These are phyloP conservation scores for Nadsonia commutata DNA, from an alignment of 1,139 yeast genomes.

Conservation along the genomic window DNA sequence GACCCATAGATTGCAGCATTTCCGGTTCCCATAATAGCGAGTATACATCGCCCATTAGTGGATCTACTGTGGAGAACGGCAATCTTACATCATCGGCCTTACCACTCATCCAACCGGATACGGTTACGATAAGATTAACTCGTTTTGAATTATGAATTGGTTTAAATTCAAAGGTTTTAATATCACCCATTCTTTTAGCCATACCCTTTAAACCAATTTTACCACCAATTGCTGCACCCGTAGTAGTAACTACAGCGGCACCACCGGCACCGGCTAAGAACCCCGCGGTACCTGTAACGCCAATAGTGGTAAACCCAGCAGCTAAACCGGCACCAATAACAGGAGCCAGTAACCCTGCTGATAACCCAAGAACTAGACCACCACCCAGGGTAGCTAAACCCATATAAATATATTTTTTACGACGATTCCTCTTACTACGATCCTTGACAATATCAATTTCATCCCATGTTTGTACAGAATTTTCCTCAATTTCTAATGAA, in stretches of 20 bases:
- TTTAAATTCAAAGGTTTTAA: conserved; percentile 80
- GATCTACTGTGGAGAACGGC: conserved; percentile 93
- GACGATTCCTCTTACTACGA: conserved; percentile 49
- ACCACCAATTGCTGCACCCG: conserved; percentile 87
- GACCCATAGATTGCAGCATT: conserved; percentile 91
- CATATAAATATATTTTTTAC: conserved; percentile 65
- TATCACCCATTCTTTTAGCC: conserved; percentile 77
- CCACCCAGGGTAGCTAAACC: conserved; percentile 98
- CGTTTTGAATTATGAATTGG: conserved; percentile 88
- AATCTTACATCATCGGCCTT: conserved; percentile 88
- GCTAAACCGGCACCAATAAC: conserved; percentile 98
- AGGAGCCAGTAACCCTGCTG: conserved; percentile 93
- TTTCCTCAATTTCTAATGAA: conserved; percentile 74
- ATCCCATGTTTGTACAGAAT: conserved; percentile 56
- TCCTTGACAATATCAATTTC: conserved; percentile 58
- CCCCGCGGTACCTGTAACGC: conserved; percentile 81
- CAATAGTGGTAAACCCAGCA: conserved; percentile 90
- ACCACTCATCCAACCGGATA: conserved; percentile 97
- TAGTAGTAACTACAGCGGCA: conserved; percentile 81
- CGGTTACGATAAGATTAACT: conserved; percentile 76
- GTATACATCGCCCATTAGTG: conserved; percentile 91
- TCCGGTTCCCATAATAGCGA: conserved; percentile 97
- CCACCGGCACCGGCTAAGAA: conserved; percentile 97
- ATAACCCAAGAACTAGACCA: conserved; percentile 79
- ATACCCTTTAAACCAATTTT: conserved; percentile 78